Evolutionary conservation across 495 filamentous ascomycete genomes (phyloP), one percentile per base, ranked within the genome.

Genomic region (Neurospora cerealis): DNA sequence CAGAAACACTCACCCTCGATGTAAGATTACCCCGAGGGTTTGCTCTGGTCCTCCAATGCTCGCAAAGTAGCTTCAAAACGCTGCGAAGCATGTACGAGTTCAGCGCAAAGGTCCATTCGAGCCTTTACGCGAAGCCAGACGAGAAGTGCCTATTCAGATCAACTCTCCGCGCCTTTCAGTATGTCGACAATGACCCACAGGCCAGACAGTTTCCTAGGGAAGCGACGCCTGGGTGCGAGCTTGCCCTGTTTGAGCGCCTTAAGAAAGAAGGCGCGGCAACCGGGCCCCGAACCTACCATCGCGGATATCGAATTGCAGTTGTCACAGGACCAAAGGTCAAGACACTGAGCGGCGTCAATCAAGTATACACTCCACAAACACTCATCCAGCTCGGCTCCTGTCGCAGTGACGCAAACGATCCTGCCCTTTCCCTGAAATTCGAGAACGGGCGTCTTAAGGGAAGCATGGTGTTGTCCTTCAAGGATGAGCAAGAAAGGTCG

Each of bases 1-100:
- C 88, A 13, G 88, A 90, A 19, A 83, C 84, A 10, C 85, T 86
- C 71, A 85, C 83, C 4, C 84, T 97, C 75, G 85, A 87, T 34
- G 81, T 96, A 37, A 87, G 86, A 71, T 81, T 96, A 15, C 89
- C 91, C 3, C 87, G 90, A 60, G 90, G 91, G 2, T 92, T 93
- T 75, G 83, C 89, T 54, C 78, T 95, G 39, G 86, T 87, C 66
- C 81, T 96, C 9, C 86, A 89, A 72, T 93, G 92, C 82, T 83
- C 84, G 15, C 92, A 94, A 77, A 85, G 87, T 11, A 92, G 94
- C 76, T 95, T 91, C 83, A 89, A 89, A 73, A 89, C 86, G 32
- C 79, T 97, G 17, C 93, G 91, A 89, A 90, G 89, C 74, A 93
- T 96, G 77, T 91, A 91, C 73, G 92, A 96, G 70, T 93, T 95